Conservation (phyloP, 1,284 basidiomycete species). For the Puccinia novopanici region DNA sequence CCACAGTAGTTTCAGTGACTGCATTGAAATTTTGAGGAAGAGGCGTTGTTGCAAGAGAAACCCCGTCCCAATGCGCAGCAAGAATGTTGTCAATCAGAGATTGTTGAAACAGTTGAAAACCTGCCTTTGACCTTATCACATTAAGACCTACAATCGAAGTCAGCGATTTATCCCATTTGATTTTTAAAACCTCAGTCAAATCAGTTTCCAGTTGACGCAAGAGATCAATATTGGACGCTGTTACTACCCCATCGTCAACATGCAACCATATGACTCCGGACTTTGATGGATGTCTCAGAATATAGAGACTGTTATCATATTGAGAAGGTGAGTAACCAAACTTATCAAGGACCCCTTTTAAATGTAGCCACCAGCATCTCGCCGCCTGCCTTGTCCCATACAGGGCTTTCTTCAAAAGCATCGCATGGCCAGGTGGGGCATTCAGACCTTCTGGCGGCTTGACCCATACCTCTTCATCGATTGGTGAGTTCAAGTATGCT, state of each 20-base stretch:
- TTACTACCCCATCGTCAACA: neutral
- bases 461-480: slow-evolving; percentile 10
- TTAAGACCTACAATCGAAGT: too few species aligned
- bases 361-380: slow-evolving; percentile 2
- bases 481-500: neutral
- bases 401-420: neutral
- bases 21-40: too few species aligned
- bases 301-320: neutral
- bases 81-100: too few species aligned
- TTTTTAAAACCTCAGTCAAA: neutral
- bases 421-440: neutral
- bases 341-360: neutral
- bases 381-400: slow-evolving; percentile 15
- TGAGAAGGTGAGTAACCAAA: neutral
- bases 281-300: neutral
- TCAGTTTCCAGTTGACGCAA: neutral
- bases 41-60: too few species aligned
- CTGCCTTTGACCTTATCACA: too few species aligned
- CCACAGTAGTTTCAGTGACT: too few species aligned
- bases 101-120: too few species aligned
- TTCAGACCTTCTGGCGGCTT: neutral
- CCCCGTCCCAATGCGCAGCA: too few species aligned
- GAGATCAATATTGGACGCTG: neutral
- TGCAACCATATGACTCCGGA: slow-evolving; percentile 6
- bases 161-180: too few species aligned